Conservation (phyloP, 2,329 filamentous ascomycete genomes). For the Colletotrichum sp. region DNA sequence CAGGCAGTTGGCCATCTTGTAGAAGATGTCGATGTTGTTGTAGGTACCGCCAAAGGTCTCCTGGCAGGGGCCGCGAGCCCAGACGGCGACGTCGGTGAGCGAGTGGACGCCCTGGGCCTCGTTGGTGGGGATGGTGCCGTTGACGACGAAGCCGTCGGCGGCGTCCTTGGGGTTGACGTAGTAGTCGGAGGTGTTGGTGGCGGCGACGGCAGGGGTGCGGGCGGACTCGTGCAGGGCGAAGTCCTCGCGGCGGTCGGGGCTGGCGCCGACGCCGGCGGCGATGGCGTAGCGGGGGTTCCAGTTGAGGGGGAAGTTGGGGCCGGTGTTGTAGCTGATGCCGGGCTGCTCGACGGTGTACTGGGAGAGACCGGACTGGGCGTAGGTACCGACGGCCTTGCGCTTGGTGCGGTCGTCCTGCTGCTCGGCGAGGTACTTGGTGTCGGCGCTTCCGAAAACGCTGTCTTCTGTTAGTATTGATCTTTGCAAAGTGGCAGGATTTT, state of each 20-base stretch:
- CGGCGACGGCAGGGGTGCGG: slow-evolving; percentile 58
- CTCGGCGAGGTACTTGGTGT: slow-evolving; percentile 76
- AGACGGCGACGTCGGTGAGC: slow-evolving; percentile 80
- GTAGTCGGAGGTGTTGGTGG: slow-evolving; percentile 59
- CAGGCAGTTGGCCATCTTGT: slow-evolving; percentile 73
- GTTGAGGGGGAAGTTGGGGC: slow-evolving; percentile 79
- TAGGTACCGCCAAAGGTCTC: slow-evolving; percentile 76
- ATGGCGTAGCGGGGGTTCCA: slow-evolving; percentile 88
- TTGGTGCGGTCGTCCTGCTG: slow-evolving; percentile 73
- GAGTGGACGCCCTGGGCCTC: slow-evolving; percentile 76
- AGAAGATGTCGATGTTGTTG: slow-evolving; percentile 76
- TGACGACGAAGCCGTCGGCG: slow-evolving; percentile 71
- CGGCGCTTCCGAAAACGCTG: slow-evolving; percentile 77
- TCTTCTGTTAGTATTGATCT: background rate
- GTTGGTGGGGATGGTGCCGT: slow-evolving; percentile 72
- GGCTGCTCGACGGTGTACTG: slow-evolving; percentile 70
- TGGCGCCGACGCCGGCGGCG: slow-evolving; percentile 72
- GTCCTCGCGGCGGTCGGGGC: slow-evolving; percentile 78
- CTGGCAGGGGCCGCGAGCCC: slow-evolving; percentile 80
- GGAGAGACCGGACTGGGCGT: slow-evolving; percentile 74
- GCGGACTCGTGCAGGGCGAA: slow-evolving; percentile 73
- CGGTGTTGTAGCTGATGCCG: slow-evolving; percentile 73
- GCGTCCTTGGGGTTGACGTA: slow-evolving; percentile 74
- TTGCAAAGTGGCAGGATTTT: accelerated
- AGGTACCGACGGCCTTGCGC: slow-evolving; percentile 76